A percentile compares a stretch with the other conserved stretches of the same genome.
Conservation (phyloP, 2,329 filamentous ascomycete species). For the Cytospora mali region DNA sequence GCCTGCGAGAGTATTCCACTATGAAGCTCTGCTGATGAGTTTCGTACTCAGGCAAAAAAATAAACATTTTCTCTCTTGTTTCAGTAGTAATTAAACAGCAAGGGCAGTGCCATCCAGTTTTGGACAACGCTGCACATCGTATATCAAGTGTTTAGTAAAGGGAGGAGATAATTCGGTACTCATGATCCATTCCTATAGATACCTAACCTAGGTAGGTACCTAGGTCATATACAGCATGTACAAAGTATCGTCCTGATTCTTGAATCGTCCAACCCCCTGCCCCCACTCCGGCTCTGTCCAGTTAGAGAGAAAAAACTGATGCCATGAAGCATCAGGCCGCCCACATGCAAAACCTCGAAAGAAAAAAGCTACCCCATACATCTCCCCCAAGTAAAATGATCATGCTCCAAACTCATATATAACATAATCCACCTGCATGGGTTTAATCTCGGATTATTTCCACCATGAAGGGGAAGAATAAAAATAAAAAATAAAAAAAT, state of each 20-base stretch:
- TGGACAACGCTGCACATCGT: no score
- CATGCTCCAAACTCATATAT: constrained; percentile 21
- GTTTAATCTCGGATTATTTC: constrained; percentile 20
- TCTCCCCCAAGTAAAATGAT: not conserved
- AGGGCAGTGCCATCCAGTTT: no score
- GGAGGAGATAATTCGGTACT: constrained; percentile 1
- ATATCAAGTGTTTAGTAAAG: no score
- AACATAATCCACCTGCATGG: constrained; percentile 16
- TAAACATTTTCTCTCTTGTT: not conserved
- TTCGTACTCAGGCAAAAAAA: not conserved
- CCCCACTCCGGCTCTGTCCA: not conserved
- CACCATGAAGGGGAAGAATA: constrained; percentile 11
- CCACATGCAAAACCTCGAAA: not conserved
- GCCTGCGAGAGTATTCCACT: not conserved
- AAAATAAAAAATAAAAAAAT: not conserved
- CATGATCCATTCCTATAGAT: constrained; percentile 23
- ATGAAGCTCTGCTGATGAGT: not conserved
- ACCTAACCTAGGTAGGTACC: constrained; percentile 21
- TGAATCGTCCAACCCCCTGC: constrained; percentile 5
- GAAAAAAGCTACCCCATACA: not conserved
- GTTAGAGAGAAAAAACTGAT: constrained; percentile 3
- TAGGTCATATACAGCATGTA: constrained; percentile 14
- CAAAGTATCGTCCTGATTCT: not conserved
- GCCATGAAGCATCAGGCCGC: not conserved
- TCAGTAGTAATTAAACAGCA: not conserved